A percentile compares a stretch with the other conserved stretches of the same genome.
Evolutionary conservation across 306 rosid species (phyloP).

Genomic region (Geum urbanum): DNA sequence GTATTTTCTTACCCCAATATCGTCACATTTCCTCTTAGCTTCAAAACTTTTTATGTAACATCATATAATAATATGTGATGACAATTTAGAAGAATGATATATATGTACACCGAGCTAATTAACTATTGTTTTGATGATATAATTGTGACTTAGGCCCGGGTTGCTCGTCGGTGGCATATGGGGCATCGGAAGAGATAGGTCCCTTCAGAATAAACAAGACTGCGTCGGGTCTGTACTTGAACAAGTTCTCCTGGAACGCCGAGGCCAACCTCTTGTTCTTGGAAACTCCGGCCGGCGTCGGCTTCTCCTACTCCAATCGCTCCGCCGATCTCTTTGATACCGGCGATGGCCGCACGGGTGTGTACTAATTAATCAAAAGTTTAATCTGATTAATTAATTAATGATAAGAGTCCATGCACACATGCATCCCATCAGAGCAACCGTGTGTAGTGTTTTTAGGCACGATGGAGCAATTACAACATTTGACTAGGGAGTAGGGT

Average conservation of each 20-base stretch:
- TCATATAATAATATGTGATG: too few species aligned
- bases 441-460: neutral
- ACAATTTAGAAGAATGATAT: neutral
- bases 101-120: neutral
- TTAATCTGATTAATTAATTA: neutral
- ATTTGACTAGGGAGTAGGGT: neutral
- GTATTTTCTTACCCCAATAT: neutral
- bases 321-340: slow-evolving; percentile 67
- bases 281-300: slow-evolving; percentile 93
- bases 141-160: slow-evolving; percentile 63
- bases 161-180: slow-evolving; percentile 97
- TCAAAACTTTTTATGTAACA: too few species aligned
- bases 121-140: too few species aligned
- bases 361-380: neutral
- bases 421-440: neutral
- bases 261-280: slow-evolving; percentile 76
- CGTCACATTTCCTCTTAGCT: neutral
- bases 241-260: slow-evolving; percentile 90
- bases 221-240: slow-evolving; percentile 61
- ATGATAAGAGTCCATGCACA: neutral
- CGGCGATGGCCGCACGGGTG: slow-evolving; percentile 90
- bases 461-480: neutral
- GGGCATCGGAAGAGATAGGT: slow-evolving; percentile 94
- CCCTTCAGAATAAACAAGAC: slow-evolving; percentile 80
- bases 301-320: slow-evolving; percentile 86